Percentiles rank a stretch among this genome's conserved stretches.
Conservation (phyloP, 352 stramenopile species). For the Pythium phragmitis region DNA sequence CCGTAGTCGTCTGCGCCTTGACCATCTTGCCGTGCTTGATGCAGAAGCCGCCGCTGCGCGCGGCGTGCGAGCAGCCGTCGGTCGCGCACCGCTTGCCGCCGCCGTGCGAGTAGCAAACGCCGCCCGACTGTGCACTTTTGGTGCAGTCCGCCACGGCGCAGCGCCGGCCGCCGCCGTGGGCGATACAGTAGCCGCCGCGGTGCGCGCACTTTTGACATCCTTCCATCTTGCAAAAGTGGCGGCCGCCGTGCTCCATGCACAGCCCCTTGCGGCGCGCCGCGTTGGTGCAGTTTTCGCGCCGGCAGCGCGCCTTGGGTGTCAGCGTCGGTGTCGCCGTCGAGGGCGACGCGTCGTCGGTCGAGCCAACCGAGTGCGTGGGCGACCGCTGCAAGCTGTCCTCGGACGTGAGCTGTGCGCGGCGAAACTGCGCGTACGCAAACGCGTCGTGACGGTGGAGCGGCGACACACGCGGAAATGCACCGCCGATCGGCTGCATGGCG, state of each 20-base stretch:
- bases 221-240: slow-evolving; percentile 85
- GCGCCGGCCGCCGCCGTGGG: slow-evolving; percentile 71
- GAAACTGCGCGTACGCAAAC: slow-evolving; percentile 8
- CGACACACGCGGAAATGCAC: not conserved
- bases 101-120: slow-evolving; percentile 84
- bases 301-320: slow-evolving; percentile 39
- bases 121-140: slow-evolving; percentile 80
- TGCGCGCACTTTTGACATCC: slow-evolving; percentile 83
- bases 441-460: slow-evolving; percentile 18
- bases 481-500: not conserved
- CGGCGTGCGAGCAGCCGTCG: slow-evolving; percentile 71
- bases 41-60: slow-evolving; percentile 76
- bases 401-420: not conserved
- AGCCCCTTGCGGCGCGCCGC: slow-evolving; percentile 75
- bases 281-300: slow-evolving; percentile 69
- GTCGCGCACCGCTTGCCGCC: slow-evolving; percentile 81
- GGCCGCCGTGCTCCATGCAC: slow-evolving; percentile 86
- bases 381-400: slow-evolving; percentile 1
- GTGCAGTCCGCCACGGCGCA: slow-evolving; percentile 71
- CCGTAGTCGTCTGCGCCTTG: slow-evolving; percentile 19
- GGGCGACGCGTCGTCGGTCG: slow-evolving; percentile 22
- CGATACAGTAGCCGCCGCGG: slow-evolving; percentile 80
- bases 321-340: not conserved
- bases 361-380: slow-evolving; percentile 29
- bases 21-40: slow-evolving; percentile 83